Evolutionary conservation across 2,329 filamentous ascomycete genomes (phyloP).

Genomic region (Simplicillium aogashimaense): DNA sequence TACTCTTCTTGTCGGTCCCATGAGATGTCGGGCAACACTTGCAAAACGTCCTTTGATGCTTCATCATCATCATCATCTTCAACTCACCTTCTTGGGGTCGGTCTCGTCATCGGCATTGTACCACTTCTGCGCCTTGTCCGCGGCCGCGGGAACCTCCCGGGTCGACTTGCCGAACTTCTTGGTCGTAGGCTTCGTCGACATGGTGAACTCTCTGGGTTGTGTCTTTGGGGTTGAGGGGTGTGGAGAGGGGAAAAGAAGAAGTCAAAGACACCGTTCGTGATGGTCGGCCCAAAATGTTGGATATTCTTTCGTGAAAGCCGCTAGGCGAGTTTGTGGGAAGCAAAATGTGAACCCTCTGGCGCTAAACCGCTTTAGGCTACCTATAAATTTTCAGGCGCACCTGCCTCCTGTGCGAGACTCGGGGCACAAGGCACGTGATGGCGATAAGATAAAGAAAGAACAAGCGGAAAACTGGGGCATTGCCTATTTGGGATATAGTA

Average conservation of each 20-base stretch:
- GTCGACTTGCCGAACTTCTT: constrained; percentile 98
- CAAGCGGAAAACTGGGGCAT: neutral
- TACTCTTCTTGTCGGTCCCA: neutral
- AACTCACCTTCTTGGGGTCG: constrained; percentile 88
- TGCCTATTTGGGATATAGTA: neutral
- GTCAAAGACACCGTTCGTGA: constrained; percentile 19
- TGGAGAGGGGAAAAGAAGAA: constrained; percentile 23
- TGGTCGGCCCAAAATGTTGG: constrained; percentile 28
- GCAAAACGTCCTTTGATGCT: neutral
- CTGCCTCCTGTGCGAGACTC: constrained; percentile 11
- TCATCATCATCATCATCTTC: constrained; percentile 7
- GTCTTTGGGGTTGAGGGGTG: constrained; percentile 31
- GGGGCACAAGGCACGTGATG: constrained; percentile 26
- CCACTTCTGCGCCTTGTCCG: constrained; percentile 97
- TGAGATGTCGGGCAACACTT: constrained; percentile 2
- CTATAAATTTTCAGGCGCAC: constrained; percentile 1
- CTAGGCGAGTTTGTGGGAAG: constrained; percentile 32
- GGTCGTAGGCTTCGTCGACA: constrained; percentile 67
- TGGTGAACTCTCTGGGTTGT: constrained; percentile 42
- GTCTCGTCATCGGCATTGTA: constrained; percentile 91
- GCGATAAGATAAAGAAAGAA: constrained; percentile 14
- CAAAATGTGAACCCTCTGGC: constrained; percentile 32
- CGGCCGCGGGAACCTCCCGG: constrained; percentile 76
- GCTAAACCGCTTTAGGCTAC: constrained; percentile 21
- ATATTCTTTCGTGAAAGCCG: constrained; percentile 29